A percentile compares a stretch with the other conserved stretches of the same genome.
phyloP scores from a whole-genome alignment of 179 eudicot species.

The Silene vulgaris region DNA sequence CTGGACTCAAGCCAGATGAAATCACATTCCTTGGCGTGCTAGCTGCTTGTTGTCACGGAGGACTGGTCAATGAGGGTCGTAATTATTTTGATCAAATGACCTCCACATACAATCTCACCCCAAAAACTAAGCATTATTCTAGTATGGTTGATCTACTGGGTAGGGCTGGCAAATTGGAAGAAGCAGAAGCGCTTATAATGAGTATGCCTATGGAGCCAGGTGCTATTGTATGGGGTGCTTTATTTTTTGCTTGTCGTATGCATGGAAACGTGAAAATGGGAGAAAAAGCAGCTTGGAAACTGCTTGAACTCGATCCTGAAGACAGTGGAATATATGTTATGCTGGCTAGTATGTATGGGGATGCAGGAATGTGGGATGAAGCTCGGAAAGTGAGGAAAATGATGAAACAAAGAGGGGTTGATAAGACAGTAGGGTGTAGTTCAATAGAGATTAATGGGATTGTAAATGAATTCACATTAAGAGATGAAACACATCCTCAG shows the following conservation, averaged over 20 bases:
- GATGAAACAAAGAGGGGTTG: constrained; percentile 65
- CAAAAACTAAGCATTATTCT: constrained; percentile 66
- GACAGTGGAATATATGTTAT: constrained; percentile 79
- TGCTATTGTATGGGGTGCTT: constrained; percentile 78
- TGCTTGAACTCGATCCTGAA: constrained; percentile 71
- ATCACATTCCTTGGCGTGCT: constrained; percentile 71
- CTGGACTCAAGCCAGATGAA: constrained; percentile 65
- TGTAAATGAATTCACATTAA: constrained; percentile 58
- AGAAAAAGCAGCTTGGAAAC: constrained; percentile 68
- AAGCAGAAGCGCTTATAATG: constrained; percentile 61
- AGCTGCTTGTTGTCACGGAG: constrained; percentile 90
- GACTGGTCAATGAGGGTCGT: constrained; percentile 77
- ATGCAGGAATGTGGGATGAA: constrained; percentile 67
- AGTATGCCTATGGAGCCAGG: constrained; percentile 75
- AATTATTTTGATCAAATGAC: constrained; percentile 54
- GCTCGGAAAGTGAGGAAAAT: constrained; percentile 60
- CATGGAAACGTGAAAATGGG: constrained; percentile 67
- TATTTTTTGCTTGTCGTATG: constrained; percentile 67
- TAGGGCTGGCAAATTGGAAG: constrained; percentile 67
- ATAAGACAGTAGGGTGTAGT: constrained; percentile 84
- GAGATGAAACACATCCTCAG: constrained; percentile 68
- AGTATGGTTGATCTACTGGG: constrained; percentile 87
- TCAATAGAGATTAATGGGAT: constrained; percentile 67
- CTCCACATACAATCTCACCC: constrained; percentile 41
- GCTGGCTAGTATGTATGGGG: constrained; percentile 72